These are phyloP conservation scores for Asterophora parasitica DNA, from an alignment of 768 basidiomycete species.

Conservation along the genomic window DNA sequence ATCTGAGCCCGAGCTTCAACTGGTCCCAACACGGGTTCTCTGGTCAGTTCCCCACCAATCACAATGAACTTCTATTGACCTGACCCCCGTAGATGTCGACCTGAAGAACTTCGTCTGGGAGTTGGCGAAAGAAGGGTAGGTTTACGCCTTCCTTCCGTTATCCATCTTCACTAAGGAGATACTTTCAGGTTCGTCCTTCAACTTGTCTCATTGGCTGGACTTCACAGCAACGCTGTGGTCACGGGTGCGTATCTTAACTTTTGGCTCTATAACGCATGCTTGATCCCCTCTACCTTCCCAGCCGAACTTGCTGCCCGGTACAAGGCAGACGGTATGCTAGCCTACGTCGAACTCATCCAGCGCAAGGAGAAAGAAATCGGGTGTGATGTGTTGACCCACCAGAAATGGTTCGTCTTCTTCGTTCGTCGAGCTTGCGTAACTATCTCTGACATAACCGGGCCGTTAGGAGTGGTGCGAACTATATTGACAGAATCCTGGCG, in stretches of 20 bases:
- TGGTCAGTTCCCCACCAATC: constrained; percentile 30
- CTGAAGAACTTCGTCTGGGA: constrained; percentile 89
- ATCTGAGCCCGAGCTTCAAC: constrained; percentile 91
- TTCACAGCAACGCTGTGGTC: constrained; percentile 77
- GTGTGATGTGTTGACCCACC: constrained; percentile 88
- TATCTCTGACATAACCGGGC: background rate
- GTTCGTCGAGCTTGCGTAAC: background rate
- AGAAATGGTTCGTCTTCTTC: constrained; percentile 68
- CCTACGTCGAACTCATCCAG: constrained; percentile 87
- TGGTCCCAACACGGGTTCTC: constrained; percentile 83
- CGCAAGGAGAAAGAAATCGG: constrained; percentile 84
- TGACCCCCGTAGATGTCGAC: constrained; percentile 48
- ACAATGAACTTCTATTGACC: constrained; percentile 2
- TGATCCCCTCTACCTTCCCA: constrained; percentile 20
- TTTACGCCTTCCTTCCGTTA: background rate
- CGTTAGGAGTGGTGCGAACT: constrained; percentile 83
- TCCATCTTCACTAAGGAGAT: constrained; percentile 8
- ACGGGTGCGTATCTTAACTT: constrained; percentile 47
- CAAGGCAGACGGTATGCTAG: constrained; percentile 88
- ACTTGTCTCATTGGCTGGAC: constrained; percentile 83
- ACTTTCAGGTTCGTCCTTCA: constrained; percentile 76
- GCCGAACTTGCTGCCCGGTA: constrained; percentile 77
- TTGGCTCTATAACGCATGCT: background rate
- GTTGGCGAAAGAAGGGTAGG: constrained; percentile 80
- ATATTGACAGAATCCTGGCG: constrained; percentile 81